Percentiles rank a stretch among this genome's conserved stretches.
These are phyloP conservation scores for Fusarium cyanostomum DNA, from an alignment of 2,329 filamentous ascomycete species.

Conservation along the genomic window DNA sequence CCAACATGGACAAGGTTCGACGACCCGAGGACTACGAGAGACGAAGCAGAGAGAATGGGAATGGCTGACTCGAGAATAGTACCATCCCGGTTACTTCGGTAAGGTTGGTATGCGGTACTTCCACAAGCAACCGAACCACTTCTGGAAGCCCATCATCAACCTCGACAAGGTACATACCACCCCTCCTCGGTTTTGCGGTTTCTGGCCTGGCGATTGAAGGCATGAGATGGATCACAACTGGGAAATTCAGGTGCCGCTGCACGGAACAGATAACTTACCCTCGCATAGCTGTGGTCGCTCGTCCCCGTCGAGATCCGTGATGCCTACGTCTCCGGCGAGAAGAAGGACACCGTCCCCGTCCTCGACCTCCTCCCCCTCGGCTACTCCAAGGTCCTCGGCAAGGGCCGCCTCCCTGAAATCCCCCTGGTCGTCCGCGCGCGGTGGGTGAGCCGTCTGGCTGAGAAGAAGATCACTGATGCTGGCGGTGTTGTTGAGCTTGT, in stretches of 20 bases:
- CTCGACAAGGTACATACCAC: constrained; percentile 82
- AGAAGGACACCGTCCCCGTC: constrained; percentile 93
- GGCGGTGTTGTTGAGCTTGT: constrained; percentile 96
- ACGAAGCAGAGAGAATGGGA: constrained; percentile 9
- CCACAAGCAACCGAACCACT: constrained; percentile 94
- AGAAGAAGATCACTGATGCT: constrained; percentile 99
- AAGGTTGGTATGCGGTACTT: constrained; percentile 97
- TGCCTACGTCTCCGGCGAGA: constrained; percentile 81
- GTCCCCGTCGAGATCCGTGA: constrained; percentile 93
- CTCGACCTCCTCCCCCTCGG: constrained; percentile 97
- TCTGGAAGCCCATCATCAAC: constrained; percentile 99
- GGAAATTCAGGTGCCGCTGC: not conserved
- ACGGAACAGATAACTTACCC: constrained; percentile 42
- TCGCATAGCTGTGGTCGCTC: constrained; percentile 85
- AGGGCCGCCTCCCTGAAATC: constrained; percentile 93
- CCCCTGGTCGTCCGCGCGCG: constrained; percentile 94
- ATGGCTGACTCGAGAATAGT: constrained; percentile 62
- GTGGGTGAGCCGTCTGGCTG: constrained; percentile 94
- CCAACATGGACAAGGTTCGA: constrained; percentile 79
- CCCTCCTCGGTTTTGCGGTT: constrained; percentile 19
- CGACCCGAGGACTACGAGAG: constrained; percentile 55
- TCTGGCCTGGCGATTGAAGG: not conserved
- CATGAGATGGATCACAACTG: not conserved
- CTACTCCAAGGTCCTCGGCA: constrained; percentile 98
- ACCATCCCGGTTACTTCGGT: constrained; percentile 99